These are phyloP conservation scores for Mucor irregularis DNA, from an alignment of 371 early-diverging fungal species.

Conservation along the genomic window DNA sequence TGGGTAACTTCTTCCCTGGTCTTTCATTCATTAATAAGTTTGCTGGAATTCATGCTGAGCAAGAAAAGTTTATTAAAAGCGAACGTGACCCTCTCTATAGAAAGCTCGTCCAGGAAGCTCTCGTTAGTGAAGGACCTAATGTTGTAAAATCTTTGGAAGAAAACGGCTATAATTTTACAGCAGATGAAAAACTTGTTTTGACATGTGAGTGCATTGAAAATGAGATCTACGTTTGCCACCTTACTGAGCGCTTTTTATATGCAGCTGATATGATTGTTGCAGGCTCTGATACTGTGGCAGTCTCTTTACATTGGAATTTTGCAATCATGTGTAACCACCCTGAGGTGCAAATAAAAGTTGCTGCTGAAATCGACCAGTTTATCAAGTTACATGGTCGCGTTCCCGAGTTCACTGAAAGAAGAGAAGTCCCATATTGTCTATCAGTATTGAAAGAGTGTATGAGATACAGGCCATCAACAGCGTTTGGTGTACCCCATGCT, in stretches of 20 bases:
- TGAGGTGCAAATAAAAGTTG: constrained; percentile 5
- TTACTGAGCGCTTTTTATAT: neutral
- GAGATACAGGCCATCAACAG: constrained; percentile 4
- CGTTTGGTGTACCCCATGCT: constrained; percentile 15
- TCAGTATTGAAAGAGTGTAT: constrained; percentile 15
- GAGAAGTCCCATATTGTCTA: constrained; percentile 12
- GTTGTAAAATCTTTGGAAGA: constrained; percentile 7
- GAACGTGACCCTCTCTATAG: constrained; percentile 6
- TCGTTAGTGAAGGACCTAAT: neutral
- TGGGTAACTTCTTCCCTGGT: constrained; percentile 6
- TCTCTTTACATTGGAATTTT: constrained; percentile 12
- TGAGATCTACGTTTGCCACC: neutral
- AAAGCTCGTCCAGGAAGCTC: neutral
- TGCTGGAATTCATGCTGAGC: neutral
- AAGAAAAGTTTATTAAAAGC: neutral
- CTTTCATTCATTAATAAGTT: neutral
- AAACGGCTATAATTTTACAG: neutral
- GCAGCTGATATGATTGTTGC: constrained; percentile 16
- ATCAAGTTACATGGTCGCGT: neutral
- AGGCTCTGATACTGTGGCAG: constrained; percentile 14
- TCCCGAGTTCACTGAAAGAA: constrained; percentile 6
- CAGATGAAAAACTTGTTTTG: neutral
- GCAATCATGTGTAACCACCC: constrained; percentile 13
- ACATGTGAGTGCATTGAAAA: neutral
- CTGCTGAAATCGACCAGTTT: constrained; percentile 15